Evolutionary conservation across 2,329 filamentous ascomycete species (phyloP).

Genomic region (Diaporthe caulivora): DNA sequence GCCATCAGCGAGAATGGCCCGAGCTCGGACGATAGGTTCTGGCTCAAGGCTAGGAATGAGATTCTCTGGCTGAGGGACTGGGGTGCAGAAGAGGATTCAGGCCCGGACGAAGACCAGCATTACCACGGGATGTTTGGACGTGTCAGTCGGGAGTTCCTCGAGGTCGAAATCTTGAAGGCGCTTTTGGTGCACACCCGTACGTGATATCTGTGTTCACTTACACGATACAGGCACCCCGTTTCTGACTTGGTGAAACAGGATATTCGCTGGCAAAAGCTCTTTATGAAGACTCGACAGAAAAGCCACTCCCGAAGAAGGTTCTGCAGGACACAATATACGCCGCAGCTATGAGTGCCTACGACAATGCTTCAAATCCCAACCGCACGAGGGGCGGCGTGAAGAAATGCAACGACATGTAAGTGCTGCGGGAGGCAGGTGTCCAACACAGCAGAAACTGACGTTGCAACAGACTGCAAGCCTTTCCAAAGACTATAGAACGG

Average conservation of each 20-base stretch:
- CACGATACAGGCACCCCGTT: neutral
- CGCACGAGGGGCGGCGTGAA: conserved; percentile 81
- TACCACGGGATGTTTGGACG: conserved; percentile 69
- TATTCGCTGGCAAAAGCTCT: conserved; percentile 74
- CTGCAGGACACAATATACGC: conserved; percentile 73
- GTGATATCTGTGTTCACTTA: conserved; percentile 45
- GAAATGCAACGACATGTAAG: conserved; percentile 81
- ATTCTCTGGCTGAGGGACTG: conserved; percentile 81
- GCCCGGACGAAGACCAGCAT: conserved; percentile 41
- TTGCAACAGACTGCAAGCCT: conserved; percentile 68
- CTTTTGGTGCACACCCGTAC: conserved; percentile 72
- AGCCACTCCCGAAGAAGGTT: conserved; percentile 60
- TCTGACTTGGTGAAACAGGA: conserved; percentile 56
- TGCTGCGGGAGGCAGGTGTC: conserved; percentile 37
- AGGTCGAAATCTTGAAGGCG: conserved; percentile 78
- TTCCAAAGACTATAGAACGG: conserved; percentile 68
- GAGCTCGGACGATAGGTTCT: conserved; percentile 73
- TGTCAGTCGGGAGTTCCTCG: conserved; percentile 71
- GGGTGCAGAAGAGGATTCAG: conserved; percentile 65
- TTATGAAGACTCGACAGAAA: conserved; percentile 65
- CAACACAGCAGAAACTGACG: neutral
- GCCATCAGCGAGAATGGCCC: conserved; percentile 61
- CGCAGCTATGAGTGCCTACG: conserved; percentile 78
- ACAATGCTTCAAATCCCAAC: conserved; percentile 86
- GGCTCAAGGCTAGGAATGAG: conserved; percentile 71